A percentile compares a stretch with the other conserved stretches of the same genome.
Conservation (phyloP, 1,139 yeast genomes). For the Yamadazyma membranifaciens region DNA sequence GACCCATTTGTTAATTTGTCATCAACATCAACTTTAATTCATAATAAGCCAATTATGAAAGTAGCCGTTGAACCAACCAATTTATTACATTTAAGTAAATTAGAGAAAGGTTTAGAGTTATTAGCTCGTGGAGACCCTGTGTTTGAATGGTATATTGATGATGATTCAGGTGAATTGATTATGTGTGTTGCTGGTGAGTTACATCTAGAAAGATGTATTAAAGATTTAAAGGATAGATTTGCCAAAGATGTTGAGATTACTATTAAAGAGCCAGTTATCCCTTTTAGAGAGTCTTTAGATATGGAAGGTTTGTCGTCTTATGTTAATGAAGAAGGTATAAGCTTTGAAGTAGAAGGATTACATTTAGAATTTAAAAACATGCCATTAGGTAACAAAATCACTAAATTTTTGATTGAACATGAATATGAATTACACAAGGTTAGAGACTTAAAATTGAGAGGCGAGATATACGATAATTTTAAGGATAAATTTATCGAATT, state of each 20-base stretch:
- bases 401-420: slow-evolving; percentile 49
- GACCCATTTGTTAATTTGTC: slow-evolving; percentile 71
- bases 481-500: slow-evolving; percentile 27
- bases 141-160: slow-evolving; percentile 80
- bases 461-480: slow-evolving; percentile 6
- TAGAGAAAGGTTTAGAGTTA: slow-evolving; percentile 76
- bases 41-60: slow-evolving; percentile 79
- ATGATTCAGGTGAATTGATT: slow-evolving; percentile 83
- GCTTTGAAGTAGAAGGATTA: slow-evolving; percentile 40
- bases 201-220: slow-evolving; percentile 86
- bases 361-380: slow-evolving; percentile 48
- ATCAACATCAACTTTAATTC: slow-evolving; percentile 53
- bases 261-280: slow-evolving; percentile 90
- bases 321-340: slow-evolving; percentile 24
- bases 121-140: slow-evolving; percentile 91
- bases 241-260: slow-evolving; percentile 83
- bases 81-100: slow-evolving; percentile 71
- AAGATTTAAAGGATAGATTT: slow-evolving; percentile 85
- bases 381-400: slow-evolving; percentile 56
- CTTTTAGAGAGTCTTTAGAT: slow-evolving; percentile 82
- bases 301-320: slow-evolving; percentile 18
- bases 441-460: slow-evolving; percentile 16
- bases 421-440: slow-evolving; percentile 33
- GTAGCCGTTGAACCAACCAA: slow-evolving; percentile 94
- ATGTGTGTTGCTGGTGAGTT: slow-evolving; percentile 95